phyloP scores from a whole-genome alignment of 768 basidiomycete species.

The Suillus clintonianus region DNA sequence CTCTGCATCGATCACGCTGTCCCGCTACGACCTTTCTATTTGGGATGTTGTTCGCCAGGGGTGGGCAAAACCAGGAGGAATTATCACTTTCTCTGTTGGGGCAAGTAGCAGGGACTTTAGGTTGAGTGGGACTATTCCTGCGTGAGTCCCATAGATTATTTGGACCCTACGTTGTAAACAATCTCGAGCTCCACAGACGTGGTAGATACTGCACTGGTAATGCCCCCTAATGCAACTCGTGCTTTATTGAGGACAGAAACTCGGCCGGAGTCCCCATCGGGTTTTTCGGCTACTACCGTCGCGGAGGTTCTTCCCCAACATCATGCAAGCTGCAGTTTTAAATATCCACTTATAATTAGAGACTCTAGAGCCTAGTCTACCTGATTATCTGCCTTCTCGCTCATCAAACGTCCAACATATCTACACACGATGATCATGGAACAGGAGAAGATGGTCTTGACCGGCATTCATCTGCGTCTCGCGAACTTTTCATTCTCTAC shows the following conservation, averaged over 20 bases:
- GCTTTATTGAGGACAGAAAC: background rate
- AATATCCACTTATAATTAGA: too few relatives aligned
- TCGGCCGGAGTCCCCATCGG: background rate
- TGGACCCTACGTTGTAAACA: background rate
- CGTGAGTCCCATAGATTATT: too few relatives aligned
- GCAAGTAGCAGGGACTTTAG: constrained; percentile 66
- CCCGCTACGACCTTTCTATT: constrained; percentile 69
- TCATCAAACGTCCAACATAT: background rate
- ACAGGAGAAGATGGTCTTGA: background rate
- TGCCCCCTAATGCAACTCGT: too few relatives aligned
- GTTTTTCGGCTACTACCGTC: background rate
- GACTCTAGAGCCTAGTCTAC: too few relatives aligned
- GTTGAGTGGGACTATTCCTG: constrained; percentile 44
- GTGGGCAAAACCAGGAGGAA: constrained; percentile 71
- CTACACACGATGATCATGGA: background rate
- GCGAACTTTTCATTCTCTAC: constrained; percentile 67
- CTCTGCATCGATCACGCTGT: constrained; percentile 56
- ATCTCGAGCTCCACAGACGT: background rate
- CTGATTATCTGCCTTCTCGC: background rate
- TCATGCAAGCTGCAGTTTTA: too few relatives aligned
- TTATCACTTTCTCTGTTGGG: constrained; percentile 63
- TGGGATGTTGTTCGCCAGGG: constrained; percentile 78
- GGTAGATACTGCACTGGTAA: background rate
- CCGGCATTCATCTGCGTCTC: constrained; percentile 7
- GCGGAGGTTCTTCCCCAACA: background rate